Base-by-base conservation (phyloP, 176 grass and related monocot genomes). In the Triticum aestivum region DNA sequence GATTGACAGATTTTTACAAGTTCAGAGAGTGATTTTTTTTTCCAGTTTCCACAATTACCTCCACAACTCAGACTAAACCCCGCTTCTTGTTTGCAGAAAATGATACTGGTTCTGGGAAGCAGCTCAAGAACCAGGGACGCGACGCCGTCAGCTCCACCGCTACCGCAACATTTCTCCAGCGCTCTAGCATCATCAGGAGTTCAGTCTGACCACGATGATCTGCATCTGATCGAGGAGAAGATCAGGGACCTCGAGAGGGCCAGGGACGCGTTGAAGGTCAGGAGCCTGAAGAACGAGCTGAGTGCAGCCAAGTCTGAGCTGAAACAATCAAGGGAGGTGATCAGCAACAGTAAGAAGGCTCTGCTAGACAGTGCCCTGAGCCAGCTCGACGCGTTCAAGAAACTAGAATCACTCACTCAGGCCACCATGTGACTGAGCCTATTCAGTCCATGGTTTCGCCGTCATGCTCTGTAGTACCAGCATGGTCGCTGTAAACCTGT, bases 91-190 rank as follows among this genome's bases (percentile, higher is more conserved):
- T 80, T 75, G 81, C 85, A 87, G 80, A 87, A 84, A 80, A 65
- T 75, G 75, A n/a, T 79, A 61, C 18, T 83, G 34, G 42, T 84
- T 45, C 58, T 87, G 6, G 80, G 85, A 62, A 58, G 85, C 80
- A 84, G 39, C 24, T 34, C 88, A 73, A 26, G 17, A 41, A n/a
- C 12, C 44, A 26, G 23, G 18, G 4, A 75, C n/a, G 18, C n/a
- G 32, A 18, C 69, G 54, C 86, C 89, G 1, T 88, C 89, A 77
- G 89, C 89, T 81, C 89, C 82, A 75, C 81, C 82, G 23, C 8
- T 88, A 77, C 82, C 54, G 35, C 64, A 82, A 41, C 37, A 73
- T 0, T 58, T 86, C 41, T 51, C 65, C 51, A 78, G 84, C 62
- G n/a, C 32, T 65, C 34, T 54, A 56, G 41, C 63, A 5, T n/a